Evolutionary conservation across 192 early-diverging fungal species (phyloP), one percentile per base, ranked within the genome.

Genomic region (Linnemannia hyalina): DNA sequence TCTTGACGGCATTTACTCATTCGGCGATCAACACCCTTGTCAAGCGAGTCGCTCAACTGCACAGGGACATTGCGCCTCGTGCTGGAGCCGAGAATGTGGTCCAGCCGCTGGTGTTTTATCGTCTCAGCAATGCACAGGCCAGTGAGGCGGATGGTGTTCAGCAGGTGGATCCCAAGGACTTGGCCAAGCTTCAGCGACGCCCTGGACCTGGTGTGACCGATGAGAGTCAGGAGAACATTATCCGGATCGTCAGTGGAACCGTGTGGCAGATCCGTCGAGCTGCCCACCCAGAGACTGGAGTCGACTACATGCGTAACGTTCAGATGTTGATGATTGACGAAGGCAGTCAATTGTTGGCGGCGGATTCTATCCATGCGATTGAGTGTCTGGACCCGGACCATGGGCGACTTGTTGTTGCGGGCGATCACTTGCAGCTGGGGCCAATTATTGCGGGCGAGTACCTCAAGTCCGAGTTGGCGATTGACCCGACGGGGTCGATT

Each of bases 341-440:
- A 26, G 84, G 84, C 1, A 79, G 81, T 73, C 82, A 91, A 82
- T 73, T 91, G 60, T 49, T 92, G n/a, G 79, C 90, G 7, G 85
- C 87, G 18, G 91, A 90, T 65, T 80, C 89, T 20, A 71, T 82
- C 36, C 82, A 90, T 78, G 89, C 78, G 6, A 80, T 92, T 41
- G 87, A 89, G 57, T 87, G 83, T 70, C 54, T 90, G n/a, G 89
- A 90, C 23, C 77, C 36, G 2, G 26, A 82, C 0, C 35, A 55
- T 38, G 88, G 89, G 16, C 80, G 81, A n/a, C 60, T 92, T 26
- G 81, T 92, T 74, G 88, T 92, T 38, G 91, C 91, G n/a, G 91
- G 91, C n/a, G 89, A 92, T 69, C 91, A 92, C 73, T 82, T 92
- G 70, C 91, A 92, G 78, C 79, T 92, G 22, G 91, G 91, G 35